Percentiles rank a stretch among this genome's conserved stretches.
phyloP scores from a whole-genome alignment of 148 eudicot species.

The Rhododendron williamsianum region DNA sequence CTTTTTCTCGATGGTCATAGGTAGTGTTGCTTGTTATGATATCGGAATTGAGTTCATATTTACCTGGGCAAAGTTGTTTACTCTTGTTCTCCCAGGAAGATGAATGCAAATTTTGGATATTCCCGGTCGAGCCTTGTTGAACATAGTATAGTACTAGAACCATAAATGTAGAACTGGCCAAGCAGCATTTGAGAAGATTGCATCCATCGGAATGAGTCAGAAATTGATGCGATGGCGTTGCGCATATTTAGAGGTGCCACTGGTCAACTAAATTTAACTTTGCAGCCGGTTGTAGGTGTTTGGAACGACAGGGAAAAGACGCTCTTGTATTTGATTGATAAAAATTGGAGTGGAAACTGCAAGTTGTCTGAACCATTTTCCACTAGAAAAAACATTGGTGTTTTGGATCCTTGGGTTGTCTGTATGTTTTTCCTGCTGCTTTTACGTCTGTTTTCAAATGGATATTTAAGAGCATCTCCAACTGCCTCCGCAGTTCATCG shows the following conservation, averaged over 20 bases:
- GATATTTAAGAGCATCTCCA: not conserved
- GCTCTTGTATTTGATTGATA: too few species aligned
- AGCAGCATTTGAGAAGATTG: not conserved
- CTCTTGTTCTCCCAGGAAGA: not conserved
- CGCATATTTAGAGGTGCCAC: too few species aligned
- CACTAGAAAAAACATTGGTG: not conserved
- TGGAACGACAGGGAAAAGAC: too few species aligned
- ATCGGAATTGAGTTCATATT: not conserved
- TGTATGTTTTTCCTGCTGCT: not conserved
- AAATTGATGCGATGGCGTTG: too few species aligned
- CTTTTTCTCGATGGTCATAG: not conserved
- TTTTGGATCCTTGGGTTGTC: not conserved
- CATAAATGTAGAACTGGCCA: not conserved
- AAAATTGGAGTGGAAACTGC: too few species aligned
- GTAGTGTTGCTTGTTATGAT: not conserved
- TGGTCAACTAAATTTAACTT: too few species aligned
- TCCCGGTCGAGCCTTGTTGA: not conserved
- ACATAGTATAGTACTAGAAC: not conserved
- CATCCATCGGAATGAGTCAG: too few species aligned
- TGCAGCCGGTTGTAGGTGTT: too few species aligned
- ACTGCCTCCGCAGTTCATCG: too few species aligned
- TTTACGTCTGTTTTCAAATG: not conserved
- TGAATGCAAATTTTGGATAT: not conserved
- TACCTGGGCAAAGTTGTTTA: not conserved
- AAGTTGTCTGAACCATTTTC: too few species aligned